A percentile compares a stretch with the other conserved stretches of the same genome.
Conservation (phyloP, 495 filamentous ascomycete species). For the Echria macrotheca region DNA sequence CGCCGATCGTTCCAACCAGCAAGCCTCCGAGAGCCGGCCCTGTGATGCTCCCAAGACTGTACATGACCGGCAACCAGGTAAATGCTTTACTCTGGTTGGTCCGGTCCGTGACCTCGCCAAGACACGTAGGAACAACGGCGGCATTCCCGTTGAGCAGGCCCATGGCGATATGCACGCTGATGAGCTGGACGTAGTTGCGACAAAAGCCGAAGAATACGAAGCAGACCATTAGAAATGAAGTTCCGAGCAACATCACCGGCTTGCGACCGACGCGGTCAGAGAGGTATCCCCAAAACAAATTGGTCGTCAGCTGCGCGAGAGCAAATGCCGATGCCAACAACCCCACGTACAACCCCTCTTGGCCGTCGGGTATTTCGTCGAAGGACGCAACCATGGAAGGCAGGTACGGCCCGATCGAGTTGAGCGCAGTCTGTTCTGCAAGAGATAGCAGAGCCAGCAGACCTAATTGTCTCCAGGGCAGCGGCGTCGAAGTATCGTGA, state of each 20-base stretch:
- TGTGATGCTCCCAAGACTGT: conserved; percentile 87
- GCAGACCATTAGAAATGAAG: conserved; percentile 69
- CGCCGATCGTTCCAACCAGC: conserved; percentile 52
- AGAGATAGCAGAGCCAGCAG: conserved; percentile 85
- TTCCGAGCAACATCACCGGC: conserved; percentile 84
- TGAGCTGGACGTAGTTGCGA: conserved; percentile 71
- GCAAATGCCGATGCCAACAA: conserved; percentile 86
- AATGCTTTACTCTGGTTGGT: conserved; percentile 91
- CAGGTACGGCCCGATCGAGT: conserved; percentile 93
- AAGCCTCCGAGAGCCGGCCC: conserved; percentile 87
- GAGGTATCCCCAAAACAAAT: conserved; percentile 90
- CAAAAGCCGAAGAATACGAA: conserved; percentile 89
- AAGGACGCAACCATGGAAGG: conserved; percentile 87
- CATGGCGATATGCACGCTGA: conserved; percentile 82
- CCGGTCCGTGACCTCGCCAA: conserved; percentile 92
- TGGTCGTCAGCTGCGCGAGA: conserved; percentile 83
- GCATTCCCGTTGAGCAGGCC: conserved; percentile 89
- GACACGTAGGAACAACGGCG: conserved; percentile 78
- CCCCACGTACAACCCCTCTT: conserved; percentile 86
- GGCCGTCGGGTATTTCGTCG: conserved; percentile 61
- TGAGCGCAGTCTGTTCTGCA: conserved; percentile 91
- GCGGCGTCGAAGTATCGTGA: conserved; percentile 55
- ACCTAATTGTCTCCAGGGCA: conserved; percentile 76
- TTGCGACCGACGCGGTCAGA: conserved; percentile 89
- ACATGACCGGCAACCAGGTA: conserved; percentile 86